Evolutionary conservation across 75 land plant species (phyloP).

Genomic region (Cryptomeria japonica): DNA sequence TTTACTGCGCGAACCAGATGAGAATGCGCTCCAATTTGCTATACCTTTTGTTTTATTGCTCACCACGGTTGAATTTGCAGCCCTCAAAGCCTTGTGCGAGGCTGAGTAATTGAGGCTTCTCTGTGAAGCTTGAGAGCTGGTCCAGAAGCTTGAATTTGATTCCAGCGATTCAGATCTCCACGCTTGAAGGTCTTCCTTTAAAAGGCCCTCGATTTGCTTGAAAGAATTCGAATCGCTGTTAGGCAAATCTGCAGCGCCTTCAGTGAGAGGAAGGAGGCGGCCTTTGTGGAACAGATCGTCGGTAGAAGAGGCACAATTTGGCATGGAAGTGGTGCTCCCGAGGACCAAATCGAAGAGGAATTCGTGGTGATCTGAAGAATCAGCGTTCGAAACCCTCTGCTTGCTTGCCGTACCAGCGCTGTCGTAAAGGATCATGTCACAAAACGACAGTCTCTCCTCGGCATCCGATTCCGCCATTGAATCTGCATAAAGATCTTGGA

Average conservation of each 20-base stretch:
- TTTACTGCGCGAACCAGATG: neutral
- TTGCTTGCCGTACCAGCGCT: no score
- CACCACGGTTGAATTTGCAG: neutral
- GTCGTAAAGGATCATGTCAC: neutral
- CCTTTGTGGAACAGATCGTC: conserved; percentile 4
- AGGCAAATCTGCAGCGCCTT: neutral
- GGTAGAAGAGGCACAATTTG: neutral
- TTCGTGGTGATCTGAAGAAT: neutral
- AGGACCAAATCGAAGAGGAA: neutral
- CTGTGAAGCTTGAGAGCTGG: neutral
- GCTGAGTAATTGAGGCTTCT: neutral
- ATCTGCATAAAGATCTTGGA: no score
- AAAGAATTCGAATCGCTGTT: neutral
- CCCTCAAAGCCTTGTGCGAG: neutral
- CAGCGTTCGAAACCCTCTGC: neutral
- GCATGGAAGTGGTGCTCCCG: neutral
- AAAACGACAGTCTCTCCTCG: neutral
- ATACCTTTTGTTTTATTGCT: neutral
- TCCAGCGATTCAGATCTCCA: neutral
- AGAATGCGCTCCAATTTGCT: neutral
- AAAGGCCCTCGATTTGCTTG: neutral
- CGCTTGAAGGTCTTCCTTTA: neutral
- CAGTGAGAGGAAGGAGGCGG: neutral
- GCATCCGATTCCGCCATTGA: neutral
- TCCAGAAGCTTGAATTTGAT: neutral